Conservation (phyloP, 1,284 basidiomycete species). For the Malassezia dermatis region DNA sequence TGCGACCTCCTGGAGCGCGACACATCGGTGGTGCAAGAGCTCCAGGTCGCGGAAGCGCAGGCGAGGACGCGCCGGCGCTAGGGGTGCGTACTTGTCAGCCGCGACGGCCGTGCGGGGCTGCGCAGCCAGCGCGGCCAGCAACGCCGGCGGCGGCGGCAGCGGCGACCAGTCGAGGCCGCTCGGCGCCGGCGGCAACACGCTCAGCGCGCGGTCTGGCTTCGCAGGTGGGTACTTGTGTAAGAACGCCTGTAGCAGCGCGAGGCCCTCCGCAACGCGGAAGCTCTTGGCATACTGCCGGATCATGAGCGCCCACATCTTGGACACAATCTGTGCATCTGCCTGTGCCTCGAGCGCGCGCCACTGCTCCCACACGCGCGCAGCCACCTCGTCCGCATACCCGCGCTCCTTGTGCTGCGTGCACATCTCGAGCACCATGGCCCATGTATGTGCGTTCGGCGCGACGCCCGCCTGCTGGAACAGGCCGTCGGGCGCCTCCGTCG, state of each 20-base stretch:
- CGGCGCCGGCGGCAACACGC: background rate
- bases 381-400: background rate
- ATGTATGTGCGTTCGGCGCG: conserved; percentile 29
- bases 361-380: conserved; percentile 20
- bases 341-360: conserved; percentile 6
- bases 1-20: conserved; percentile 14
- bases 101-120: background rate
- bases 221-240: conserved; percentile 7
- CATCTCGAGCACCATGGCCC: conserved; percentile 22
- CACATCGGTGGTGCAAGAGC: conserved; percentile 32
- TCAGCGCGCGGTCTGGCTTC: background rate
- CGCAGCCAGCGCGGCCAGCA: conserved; percentile 1
- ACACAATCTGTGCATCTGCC: conserved; percentile 16
- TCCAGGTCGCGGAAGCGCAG: conserved; percentile 29
- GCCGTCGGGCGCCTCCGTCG: conserved; percentile 9
- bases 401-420: conserved; percentile 1
- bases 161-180: conserved; percentile 7
- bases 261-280: background rate
- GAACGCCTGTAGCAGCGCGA: conserved; percentile 7
- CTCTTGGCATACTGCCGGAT: conserved; percentile 27
- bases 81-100: background rate
- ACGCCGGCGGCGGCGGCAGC: background rate
- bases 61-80: conserved; percentile 5
- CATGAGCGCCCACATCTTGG: conserved; percentile 22
- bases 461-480: conserved; percentile 23